Conservation (phyloP, 352 stramenopile species). For the Pythium rishiriense region DNA sequence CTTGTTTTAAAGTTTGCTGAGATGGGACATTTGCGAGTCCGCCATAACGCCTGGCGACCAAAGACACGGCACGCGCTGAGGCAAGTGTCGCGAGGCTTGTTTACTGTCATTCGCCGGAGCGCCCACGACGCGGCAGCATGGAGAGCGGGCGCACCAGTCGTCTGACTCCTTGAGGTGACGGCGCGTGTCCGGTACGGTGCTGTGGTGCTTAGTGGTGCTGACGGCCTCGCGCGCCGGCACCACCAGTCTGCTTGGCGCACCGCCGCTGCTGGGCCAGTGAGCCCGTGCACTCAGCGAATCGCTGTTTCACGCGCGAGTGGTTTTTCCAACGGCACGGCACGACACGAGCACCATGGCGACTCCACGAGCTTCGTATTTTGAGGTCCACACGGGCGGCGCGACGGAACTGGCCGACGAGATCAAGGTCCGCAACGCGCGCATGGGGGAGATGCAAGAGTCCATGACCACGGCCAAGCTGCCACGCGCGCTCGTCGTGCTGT, state of each 20-base stretch:
- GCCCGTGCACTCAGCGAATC: background rate
- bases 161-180: background rate
- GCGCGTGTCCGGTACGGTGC: too few species aligned
- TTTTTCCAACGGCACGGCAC: background rate
- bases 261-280: background rate
- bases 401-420: constrained; percentile 3
- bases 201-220: constrained; percentile 1
- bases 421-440: constrained; percentile 8
- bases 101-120: background rate
- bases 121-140: background rate
- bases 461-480: constrained; percentile 3
- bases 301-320: background rate
- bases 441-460: constrained; percentile 12
- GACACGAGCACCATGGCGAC: background rate
- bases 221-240: background rate
- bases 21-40: background rate
- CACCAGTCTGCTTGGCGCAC: constrained; percentile 5
- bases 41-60: background rate
- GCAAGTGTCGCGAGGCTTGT: background rate
- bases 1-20: background rate
- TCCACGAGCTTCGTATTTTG: background rate
- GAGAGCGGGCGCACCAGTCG: background rate
- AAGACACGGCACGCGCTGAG: background rate
- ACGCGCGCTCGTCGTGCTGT: background rate
- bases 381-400: background rate